A percentile compares a stretch with the other conserved stretches of the same genome.
Evolutionary conservation across 495 filamentous ascomycete species (phyloP).

Genomic region (Hyaloscypha hepaticicola): DNA sequence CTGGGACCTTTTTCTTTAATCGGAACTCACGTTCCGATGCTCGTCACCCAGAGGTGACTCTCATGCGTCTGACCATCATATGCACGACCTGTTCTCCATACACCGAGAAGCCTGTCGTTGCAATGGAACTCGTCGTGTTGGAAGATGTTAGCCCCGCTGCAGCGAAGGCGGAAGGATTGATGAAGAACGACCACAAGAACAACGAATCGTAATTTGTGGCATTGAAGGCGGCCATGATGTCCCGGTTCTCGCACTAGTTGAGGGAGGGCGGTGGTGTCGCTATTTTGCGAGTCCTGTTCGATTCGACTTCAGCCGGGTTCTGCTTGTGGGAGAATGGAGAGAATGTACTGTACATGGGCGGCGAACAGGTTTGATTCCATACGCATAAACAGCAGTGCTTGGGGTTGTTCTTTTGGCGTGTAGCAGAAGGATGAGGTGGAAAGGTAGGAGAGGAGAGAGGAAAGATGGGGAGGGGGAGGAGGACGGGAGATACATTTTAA

Average conservation of each 20-base stretch:
- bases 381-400: not conserved
- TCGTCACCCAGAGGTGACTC: not conserved
- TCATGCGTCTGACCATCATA: not conserved
- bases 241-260: not conserved
- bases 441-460: not conserved
- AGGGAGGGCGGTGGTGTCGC: not conserved
- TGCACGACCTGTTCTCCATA: not conserved
- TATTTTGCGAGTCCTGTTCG: not conserved
- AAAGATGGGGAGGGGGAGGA: not conserved
- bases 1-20: not conserved
- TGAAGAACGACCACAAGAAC: not conserved
- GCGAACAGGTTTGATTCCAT: slow-evolving; percentile 6
- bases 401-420: not conserved
- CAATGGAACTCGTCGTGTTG: not conserved
- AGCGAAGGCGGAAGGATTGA: not conserved
- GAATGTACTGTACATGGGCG: too few relatives aligned
- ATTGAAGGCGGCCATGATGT: not conserved
- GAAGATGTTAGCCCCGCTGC: not conserved
- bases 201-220: not conserved
- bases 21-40: not conserved
- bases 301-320: too few relatives aligned
- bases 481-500: not conserved
- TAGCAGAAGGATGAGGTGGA: not conserved
- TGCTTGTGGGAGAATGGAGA: too few relatives aligned
- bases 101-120: not conserved